A percentile compares a stretch with the other conserved stretches of the same genome.
phyloP scores from a whole-genome alignment of 306 rosid species.

The Ceratonia siliqua region DNA sequence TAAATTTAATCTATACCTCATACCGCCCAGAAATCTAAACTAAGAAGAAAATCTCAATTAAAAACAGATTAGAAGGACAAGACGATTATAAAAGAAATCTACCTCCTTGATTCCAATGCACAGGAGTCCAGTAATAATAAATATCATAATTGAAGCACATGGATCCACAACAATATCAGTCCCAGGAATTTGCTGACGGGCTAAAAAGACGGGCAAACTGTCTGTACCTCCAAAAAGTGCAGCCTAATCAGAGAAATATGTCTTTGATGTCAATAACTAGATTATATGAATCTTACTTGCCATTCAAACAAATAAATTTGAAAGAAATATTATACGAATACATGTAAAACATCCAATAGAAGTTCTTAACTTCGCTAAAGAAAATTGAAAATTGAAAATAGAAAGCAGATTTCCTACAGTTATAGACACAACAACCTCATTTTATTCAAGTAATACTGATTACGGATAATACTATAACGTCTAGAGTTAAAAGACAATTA shows the following conservation, averaged over 20 bases:
- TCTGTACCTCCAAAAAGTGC: constrained; percentile 75
- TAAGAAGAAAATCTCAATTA: neutral
- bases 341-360: neutral
- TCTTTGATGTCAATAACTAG: constrained; percentile 7
- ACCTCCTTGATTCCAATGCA: constrained; percentile 96
- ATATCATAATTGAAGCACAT: constrained; percentile 69
- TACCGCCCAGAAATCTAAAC: neutral
- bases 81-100: neutral
- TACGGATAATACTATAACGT: neutral
- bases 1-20: neutral
- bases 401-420: neutral
- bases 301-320: constrained; percentile 22
- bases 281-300: neutral
- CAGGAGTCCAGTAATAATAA: constrained; percentile 71
- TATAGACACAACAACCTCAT: neutral
- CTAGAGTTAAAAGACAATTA: neutral
- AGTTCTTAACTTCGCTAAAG: neutral
- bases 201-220: constrained; percentile 66
- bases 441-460: neutral
- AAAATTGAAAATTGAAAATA: neutral
- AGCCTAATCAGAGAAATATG: constrained; percentile 55
- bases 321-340: neutral
- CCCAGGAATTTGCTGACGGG: constrained; percentile 68
- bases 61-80: neutral
- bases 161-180: constrained; percentile 76